These are phyloP conservation scores for Pseudocercospora fuligena DNA, from an alignment of 2,329 filamentous ascomycete species.

Conservation along the genomic window DNA sequence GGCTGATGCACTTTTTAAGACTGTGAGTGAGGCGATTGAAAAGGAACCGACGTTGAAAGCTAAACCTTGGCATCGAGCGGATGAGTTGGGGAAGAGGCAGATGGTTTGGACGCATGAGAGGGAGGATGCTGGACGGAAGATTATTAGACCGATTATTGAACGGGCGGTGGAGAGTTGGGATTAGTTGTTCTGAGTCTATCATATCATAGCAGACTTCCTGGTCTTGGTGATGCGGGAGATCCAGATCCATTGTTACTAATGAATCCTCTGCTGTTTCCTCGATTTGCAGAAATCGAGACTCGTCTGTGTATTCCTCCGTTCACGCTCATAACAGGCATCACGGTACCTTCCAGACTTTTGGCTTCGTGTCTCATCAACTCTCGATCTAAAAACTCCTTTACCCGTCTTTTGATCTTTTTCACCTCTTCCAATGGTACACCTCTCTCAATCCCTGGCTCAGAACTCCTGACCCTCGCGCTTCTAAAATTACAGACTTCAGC, in stretches of 20 bases:
- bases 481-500: slow-evolving; percentile 24
- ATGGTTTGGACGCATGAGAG: slow-evolving; percentile 53
- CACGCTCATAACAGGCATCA: neutral
- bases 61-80: slow-evolving; percentile 50
- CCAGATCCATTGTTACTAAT: neutral
- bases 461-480: slow-evolving; percentile 23
- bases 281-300: neutral
- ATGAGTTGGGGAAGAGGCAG: slow-evolving; percentile 49
- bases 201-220: neutral
- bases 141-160: slow-evolving; percentile 53
- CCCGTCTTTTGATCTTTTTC: slow-evolving; percentile 23
- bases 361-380: neutral
- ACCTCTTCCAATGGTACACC: slow-evolving; percentile 22
- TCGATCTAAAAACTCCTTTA: slow-evolving; percentile 21
- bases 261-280: no score
- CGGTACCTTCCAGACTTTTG: neutral
- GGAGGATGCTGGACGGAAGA: slow-evolving; percentile 48
- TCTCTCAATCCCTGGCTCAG: slow-evolving; percentile 15
- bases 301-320: neutral
- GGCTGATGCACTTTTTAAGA: slow-evolving; percentile 49
- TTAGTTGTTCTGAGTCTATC: slow-evolving; percentile 18
- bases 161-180: slow-evolving; percentile 50
- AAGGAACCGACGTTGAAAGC: slow-evolving; percentile 45
- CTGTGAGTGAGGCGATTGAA: slow-evolving; percentile 50
- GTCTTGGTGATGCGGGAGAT: neutral